A percentile compares a stretch with the other conserved stretches of the same genome.
phyloP scores from a whole-genome alignment of 495 filamentous ascomycete genomes.

The Penicillium tannophilum region DNA sequence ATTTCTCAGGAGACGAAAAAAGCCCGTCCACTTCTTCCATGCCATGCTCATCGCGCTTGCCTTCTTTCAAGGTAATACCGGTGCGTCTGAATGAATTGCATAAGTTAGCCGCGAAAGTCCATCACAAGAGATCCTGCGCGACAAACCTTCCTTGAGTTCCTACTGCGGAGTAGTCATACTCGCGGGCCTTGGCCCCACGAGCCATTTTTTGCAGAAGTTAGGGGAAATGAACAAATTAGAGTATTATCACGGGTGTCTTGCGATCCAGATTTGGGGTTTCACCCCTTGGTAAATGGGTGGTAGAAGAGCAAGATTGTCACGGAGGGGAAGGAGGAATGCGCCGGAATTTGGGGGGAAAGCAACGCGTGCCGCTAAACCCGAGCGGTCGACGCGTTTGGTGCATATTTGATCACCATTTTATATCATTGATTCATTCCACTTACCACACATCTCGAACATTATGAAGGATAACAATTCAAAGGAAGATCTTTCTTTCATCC shows the following conservation, averaged over 20 bases:
- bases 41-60: slow-evolving; percentile 86
- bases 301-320: slow-evolving; percentile 13
- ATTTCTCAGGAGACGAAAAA: slow-evolving; percentile 84
- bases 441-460: neutral
- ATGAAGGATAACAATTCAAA: slow-evolving; percentile 5
- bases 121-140: neutral
- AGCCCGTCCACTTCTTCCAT: slow-evolving; percentile 82
- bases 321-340: slow-evolving; percentile 33
- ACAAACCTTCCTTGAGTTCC: slow-evolving; percentile 65
- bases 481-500: slow-evolving; percentile 58
- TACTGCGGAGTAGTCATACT: slow-evolving; percentile 64
- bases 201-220: slow-evolving; percentile 38
- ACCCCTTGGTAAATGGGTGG: neutral
- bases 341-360: slow-evolving; percentile 36
- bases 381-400: slow-evolving; percentile 44
- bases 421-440: too few relatives aligned
- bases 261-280: neutral
- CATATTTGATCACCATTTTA: slow-evolving; percentile 3
- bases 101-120: slow-evolving; percentile 11
- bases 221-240: neutral
- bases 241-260: neutral
- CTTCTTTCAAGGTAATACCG: slow-evolving; percentile 79
- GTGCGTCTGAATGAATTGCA: slow-evolving; percentile 61
- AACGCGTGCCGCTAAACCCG: slow-evolving; percentile 40
- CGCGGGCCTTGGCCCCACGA: slow-evolving; percentile 54